A percentile compares a stretch with the other conserved stretches of the same genome.
Conservation (phyloP, 352 stramenopile genomes). For the Pythium angustatum region DNA sequence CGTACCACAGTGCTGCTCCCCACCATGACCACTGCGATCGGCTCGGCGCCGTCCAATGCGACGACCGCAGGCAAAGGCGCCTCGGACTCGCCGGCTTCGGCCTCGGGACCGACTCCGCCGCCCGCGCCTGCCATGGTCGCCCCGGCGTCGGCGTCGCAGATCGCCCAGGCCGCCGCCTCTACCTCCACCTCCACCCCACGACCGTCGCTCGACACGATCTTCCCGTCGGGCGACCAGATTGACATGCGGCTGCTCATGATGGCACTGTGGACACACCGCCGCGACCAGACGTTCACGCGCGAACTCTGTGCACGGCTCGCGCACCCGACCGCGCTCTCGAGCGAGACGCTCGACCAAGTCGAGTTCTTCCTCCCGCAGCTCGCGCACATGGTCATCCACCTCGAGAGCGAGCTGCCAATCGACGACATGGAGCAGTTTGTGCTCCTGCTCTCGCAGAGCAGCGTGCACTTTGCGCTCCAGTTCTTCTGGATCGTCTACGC, state of each 20-base stretch:
- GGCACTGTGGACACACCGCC: slow-evolving; percentile 72
- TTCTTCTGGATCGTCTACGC: slow-evolving; percentile 87
- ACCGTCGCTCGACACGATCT: slow-evolving; percentile 33
- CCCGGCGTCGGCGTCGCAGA: slow-evolving; percentile 14
- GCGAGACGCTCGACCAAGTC: slow-evolving; percentile 64
- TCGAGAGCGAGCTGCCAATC: slow-evolving; percentile 78
- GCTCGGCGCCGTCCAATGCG: background rate
- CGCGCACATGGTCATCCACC: slow-evolving; percentile 81
- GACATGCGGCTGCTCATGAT: slow-evolving; percentile 75
- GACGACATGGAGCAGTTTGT: slow-evolving; percentile 81
- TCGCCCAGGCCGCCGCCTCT: slow-evolving; percentile 10
- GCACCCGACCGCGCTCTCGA: slow-evolving; percentile 43
- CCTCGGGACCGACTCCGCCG: background rate
- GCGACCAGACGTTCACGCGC: slow-evolving; percentile 54
- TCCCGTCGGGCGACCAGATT: slow-evolving; percentile 48
- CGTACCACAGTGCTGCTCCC: too few relatives aligned
- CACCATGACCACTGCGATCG: slow-evolving; percentile 7
- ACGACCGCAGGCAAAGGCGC: too few relatives aligned
- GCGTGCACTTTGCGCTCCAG: slow-evolving; percentile 79
- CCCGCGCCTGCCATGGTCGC: slow-evolving; percentile 7
- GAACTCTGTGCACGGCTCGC: slow-evolving; percentile 64
- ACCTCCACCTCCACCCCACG: background rate
- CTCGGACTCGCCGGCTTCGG: background rate
- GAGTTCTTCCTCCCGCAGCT: slow-evolving; percentile 84
- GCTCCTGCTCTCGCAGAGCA: slow-evolving; percentile 70